Percentiles rank a stretch among this genome's conserved stretches.
phyloP scores from a whole-genome alignment of 202 grass and related monocot species.

The Musa balbisiana region DNA sequence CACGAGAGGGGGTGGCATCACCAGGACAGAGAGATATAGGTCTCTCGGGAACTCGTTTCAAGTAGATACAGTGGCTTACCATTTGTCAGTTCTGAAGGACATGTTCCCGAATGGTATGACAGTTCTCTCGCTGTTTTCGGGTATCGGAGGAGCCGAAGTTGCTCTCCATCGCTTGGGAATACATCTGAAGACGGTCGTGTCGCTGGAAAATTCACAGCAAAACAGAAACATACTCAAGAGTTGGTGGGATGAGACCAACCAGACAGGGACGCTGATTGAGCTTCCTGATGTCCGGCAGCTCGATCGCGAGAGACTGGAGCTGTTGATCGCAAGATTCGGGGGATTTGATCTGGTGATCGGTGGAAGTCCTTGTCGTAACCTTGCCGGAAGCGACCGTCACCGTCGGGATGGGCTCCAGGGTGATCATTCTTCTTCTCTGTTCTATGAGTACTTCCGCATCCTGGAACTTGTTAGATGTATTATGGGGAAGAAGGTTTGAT shows the following conservation, averaged over 20 bases:
- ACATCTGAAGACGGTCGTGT: constrained; percentile 44
- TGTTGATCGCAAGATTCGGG: constrained; percentile 32
- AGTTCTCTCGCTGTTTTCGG: constrained; percentile 52
- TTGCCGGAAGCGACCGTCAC: constrained; percentile 55
- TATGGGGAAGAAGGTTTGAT: constrained; percentile 27
- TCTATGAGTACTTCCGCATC: constrained; percentile 69
- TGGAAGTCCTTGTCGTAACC: constrained; percentile 65
- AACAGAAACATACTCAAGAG: constrained; percentile 43
- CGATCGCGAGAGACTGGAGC: constrained; percentile 19
- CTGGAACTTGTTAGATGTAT: constrained; percentile 36
- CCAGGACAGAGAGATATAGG: constrained; percentile 39
- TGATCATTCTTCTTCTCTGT: constrained; percentile 35
- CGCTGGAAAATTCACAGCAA: constrained; percentile 53
- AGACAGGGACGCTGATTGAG: constrained; percentile 47
- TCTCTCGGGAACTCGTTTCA: constrained; percentile 72
- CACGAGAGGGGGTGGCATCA: constrained; percentile 44
- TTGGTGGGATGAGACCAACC: constrained; percentile 65
- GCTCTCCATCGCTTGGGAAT: constrained; percentile 68
- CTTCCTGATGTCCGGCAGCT: constrained; percentile 39
- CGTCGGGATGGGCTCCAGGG: constrained; percentile 49
- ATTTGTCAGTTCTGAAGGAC: constrained; percentile 40
- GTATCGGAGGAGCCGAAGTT: constrained; percentile 83
- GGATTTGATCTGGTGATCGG: constrained; percentile 67
- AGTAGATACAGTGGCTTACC: constrained; percentile 72
- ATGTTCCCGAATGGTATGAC: constrained; percentile 53